These are phyloP conservation scores for Candida qinlingensis DNA, from an alignment of 805 yeast genomes.

Conservation along the genomic window DNA sequence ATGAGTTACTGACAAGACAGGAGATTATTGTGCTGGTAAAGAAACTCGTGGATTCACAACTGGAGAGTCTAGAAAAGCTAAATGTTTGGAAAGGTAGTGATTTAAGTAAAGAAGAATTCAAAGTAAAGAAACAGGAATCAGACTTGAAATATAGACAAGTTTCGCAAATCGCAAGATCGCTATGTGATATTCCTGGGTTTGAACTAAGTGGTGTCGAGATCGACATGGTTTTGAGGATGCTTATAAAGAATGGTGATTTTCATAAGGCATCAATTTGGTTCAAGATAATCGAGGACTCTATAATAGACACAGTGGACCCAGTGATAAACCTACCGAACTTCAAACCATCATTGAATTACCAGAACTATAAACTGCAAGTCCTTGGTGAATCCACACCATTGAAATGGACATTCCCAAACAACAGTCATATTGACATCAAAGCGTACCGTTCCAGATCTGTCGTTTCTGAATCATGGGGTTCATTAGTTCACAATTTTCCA, in stretches of 20 bases:
- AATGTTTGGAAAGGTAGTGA: not conserved
- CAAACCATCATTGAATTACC: constrained; percentile 9
- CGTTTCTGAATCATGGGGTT: not conserved
- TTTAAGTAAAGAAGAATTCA: not conserved
- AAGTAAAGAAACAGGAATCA: not conserved
- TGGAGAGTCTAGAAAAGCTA: not conserved
- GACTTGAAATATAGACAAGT: not conserved
- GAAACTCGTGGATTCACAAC: constrained; percentile 1
- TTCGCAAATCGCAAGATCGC: not conserved
- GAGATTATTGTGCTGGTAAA: constrained; percentile 4
- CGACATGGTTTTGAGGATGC: constrained; percentile 1
- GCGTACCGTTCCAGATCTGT: not conserved
- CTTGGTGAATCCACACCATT: constrained; percentile 16
- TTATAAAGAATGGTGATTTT: constrained; percentile 2
- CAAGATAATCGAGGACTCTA: not conserved
- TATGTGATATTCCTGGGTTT: not conserved
- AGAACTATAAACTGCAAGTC: constrained; percentile 14
- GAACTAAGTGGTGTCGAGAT: constrained; percentile 2
- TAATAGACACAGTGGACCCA: not conserved
- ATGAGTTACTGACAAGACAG: constrained; percentile 1
- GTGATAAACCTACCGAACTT: not conserved
- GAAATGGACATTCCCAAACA: constrained; percentile 10
- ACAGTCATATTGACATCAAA: not conserved
- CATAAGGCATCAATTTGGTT: constrained; percentile 9
- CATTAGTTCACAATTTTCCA: constrained; percentile 1